Evolutionary conservation across 2,329 filamentous ascomycete genomes (phyloP), one percentile per base, ranked within the genome.

Genomic region (Pseudogymnoascus sp.): DNA sequence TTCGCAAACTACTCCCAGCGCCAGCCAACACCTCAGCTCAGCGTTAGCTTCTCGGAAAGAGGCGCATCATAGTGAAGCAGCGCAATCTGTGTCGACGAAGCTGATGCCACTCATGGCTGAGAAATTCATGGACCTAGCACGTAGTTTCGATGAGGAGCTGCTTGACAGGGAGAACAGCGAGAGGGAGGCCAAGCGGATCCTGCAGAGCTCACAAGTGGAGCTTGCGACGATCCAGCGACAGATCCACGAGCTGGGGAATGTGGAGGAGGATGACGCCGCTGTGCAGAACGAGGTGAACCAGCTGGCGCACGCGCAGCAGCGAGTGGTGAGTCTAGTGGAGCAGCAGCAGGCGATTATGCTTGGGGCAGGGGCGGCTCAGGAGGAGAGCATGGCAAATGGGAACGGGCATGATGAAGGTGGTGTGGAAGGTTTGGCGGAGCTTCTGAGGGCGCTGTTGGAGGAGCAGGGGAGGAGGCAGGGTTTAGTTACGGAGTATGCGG

Each of bases 91-190:
- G 8, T 85, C 89, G 62, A 81, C 83, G 12, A 87, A 85, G 67
- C 87, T 91, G 67, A 83, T 84, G 4, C 82, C 86, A 3, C 78
- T 89, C 5, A 83, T 92, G 64, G 77, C 88, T 5, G 86, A 90
- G 63, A 90, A 89, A 67, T 86, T 90, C 65, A 83, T 86, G 67
- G 86, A 87, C 65, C 78, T 92, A 9, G 84, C 88, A 1, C 80
- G 80, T 62, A 86, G 80, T 62, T 91, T 90, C 69, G 90, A 94
- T 63, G 83, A 87, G 29, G 88, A 93, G 71, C 83, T 90, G 68
- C 81, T 82, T 60, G 88, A 92, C 66, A 91, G 90, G 70, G 85
- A 90, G 60, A 80, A 82, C 15, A 85, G 85, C 2, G 86, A 89
- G 69, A 81, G 81, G 27, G 88, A 89, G 71, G 87, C 87, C 2